phyloP scores from a whole-genome alignment of 805 yeast genomes.

The Candida rishiriensis region DNA sequence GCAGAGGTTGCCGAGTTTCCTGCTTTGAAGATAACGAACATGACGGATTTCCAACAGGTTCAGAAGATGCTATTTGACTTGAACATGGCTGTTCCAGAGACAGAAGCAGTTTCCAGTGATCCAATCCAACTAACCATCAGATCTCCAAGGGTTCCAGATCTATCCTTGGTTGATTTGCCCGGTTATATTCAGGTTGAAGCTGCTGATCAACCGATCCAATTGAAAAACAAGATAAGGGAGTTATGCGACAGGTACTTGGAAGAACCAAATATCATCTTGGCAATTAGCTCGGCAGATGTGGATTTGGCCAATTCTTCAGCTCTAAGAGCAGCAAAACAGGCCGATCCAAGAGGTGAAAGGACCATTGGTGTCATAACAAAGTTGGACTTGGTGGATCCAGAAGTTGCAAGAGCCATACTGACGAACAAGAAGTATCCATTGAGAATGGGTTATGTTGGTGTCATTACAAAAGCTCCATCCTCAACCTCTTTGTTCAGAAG shows the following conservation, averaged over 20 bases:
- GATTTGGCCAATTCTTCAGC: conserved; percentile 97
- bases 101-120: conserved; percentile 85
- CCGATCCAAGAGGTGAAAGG: conserved; percentile 93
- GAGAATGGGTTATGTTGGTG: conserved; percentile 97
- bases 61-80: conserved; percentile 83
- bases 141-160: conserved; percentile 88
- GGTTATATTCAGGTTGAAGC: conserved; percentile 98
- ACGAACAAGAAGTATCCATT: conserved; percentile 82
- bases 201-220: conserved; percentile 86
- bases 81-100: conserved; percentile 85
- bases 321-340: conserved; percentile 77
- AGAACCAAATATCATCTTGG: conserved; percentile 90
- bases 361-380: conserved; percentile 96
- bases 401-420: conserved; percentile 61
- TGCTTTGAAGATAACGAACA: conserved; percentile 70
- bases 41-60: conserved; percentile 85
- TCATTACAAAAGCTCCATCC: conserved; percentile 72
- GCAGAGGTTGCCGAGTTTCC: conserved; percentile 94
- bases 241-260: conserved; percentile 83
- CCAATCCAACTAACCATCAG: conserved; percentile 90
- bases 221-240: conserved; percentile 72
- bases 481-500: conserved; percentile 46
- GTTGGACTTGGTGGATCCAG: conserved; percentile 82
- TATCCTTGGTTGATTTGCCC: conserved; percentile 91
- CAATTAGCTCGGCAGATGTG: conserved; percentile 96